Evolutionary conservation across 352 stramenopile genomes (phyloP).

Genomic region (Globisporangium spinosum): DNA sequence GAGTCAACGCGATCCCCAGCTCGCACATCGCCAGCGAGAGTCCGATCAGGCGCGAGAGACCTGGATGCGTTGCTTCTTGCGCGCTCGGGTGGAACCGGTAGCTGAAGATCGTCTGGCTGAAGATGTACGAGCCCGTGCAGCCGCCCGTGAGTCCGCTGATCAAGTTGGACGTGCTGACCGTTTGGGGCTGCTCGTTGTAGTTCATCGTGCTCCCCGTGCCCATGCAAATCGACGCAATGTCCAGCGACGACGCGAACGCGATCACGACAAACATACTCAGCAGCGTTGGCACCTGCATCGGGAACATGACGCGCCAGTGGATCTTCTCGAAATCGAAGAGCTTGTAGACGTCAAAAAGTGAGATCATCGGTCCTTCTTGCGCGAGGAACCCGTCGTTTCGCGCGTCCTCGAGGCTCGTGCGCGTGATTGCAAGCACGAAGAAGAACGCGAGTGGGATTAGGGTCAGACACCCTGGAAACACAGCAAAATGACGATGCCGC

Average conservation of each 20-base stretch:
- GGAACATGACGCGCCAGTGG: conserved; percentile 75
- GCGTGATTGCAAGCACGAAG: conserved; percentile 59
- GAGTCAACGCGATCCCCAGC: conserved; percentile 61
- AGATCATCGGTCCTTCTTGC: conserved; percentile 25
- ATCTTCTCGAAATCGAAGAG: conserved; percentile 74
- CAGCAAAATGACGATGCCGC: conserved; percentile 59
- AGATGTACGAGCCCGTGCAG: conserved; percentile 91
- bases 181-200: conserved; percentile 93
- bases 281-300: conserved; percentile 58
- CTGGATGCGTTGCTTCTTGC: conserved; percentile 33
- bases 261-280: conserved; percentile 95
- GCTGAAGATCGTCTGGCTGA: conserved; percentile 92
- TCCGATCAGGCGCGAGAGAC: conserved; percentile 61
- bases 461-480: conserved; percentile 56
- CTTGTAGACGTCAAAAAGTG: conserved; percentile 42
- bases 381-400: conserved; percentile 86
- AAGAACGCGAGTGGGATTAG: conserved; percentile 85
- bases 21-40: conserved; percentile 55
- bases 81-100: conserved; percentile 51
- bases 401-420: conserved; percentile 82
- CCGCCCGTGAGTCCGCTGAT: conserved; percentile 84
- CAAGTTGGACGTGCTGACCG: conserved; percentile 92
- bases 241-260: conserved; percentile 91
- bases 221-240: conserved; percentile 95
- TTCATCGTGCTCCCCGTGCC: conserved; percentile 90